Evolutionary conservation across 768 basidiomycete species (phyloP), one percentile per base, ranked within the genome.

Genomic region (Amanita molliuscula): DNA sequence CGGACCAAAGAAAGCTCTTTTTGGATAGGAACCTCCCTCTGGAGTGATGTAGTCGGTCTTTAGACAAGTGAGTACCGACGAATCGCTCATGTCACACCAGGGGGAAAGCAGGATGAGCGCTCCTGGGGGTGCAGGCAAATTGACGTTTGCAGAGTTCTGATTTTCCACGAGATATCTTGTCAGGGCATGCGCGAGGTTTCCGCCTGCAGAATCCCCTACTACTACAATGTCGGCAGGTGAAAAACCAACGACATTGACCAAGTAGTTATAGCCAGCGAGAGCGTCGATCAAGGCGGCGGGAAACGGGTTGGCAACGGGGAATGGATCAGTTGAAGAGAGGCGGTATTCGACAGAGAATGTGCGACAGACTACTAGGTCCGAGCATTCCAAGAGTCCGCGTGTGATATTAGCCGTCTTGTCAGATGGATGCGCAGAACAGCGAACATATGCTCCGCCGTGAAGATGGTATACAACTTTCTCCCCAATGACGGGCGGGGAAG

Each of bases 331-430:
- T 6, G 76, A 65, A 29, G 78, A 77, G 36, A 82, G 74, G 4
- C 87, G 80, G 63, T 90, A 92, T 65, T 89, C 88, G 44, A 86
- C 56, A 8, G 75, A 74, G 58, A 86, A 74, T 31, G 31, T 31
- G 4, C 70, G 67, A 35, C 79, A 75, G 23, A 67, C 61, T n/a
- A 79, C 60, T 8, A 66, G 53, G 36, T 66, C 59, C 34, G 67
- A 63, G 35, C 75, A 65, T 52, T 76, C 58, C 23, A 86, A 58
- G 28, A 81, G 59, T 11, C 72, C 75, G 8, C 63, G 68, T 0
- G 69, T 55, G 16, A 84, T 70, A 28, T 62, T 60, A 0, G 75
- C 64, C 0, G 76, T 74, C 35, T 63, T 52, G 48, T 77, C 75
- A 2, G 61, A 61, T 16, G 82, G 81, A 54, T 79, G 76, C 2